Base-by-base conservation (phyloP, 495 filamentous ascomycete genomes). In the Neurospora tetrasperma region DNA sequence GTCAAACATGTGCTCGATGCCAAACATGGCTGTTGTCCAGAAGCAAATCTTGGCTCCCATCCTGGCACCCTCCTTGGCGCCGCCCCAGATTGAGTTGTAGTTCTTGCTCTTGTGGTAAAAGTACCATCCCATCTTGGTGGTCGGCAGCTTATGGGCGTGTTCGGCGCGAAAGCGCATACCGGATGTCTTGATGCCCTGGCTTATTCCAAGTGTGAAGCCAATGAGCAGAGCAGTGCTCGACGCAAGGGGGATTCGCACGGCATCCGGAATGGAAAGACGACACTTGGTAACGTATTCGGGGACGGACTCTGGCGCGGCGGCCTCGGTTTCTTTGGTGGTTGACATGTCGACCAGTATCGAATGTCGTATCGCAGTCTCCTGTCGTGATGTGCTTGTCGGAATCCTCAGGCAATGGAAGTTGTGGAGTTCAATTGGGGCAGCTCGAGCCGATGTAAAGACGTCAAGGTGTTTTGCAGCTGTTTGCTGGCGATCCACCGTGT, bases 21-120 rank as follows among this genome's bases (percentile, higher is more conserved):
- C 82, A 72, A 94, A 88, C 85, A 97, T 89, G 76, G 89, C 78
- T 74, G 85, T 82, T 71, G 87, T 84, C 91, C 93, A 88, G 69
- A 89, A 82, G 18, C 85, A 86, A 16, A 97, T 79, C 77, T 87
- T 91, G n/a, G 81, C 78, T 5, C 92, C 95, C 87, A 94, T 90
- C 76, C 88, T 90, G 48, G 92, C 71, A 0, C 93, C 96, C 78
- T 94, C 93, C 74, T 87, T 88, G 14, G 94, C 81, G 0, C 90
- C 96, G 3, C 92, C 93, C 12, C 90, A 86, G 69, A 90, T 87
- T 7, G 90, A 82, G 72, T 92, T 88, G 83, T 98, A 98, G 80
- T 97, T 98, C 83, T 98, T 98, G 77, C 89, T 93, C 82, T 97
- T 98, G 82, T 98, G 96, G 79, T 99, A 99, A 39, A 98, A 88